Evolutionary conservation across 176 grass and related monocot species (phyloP), one percentile per base, ranked within the genome.

Genomic region (Microstegium vimineum): DNA sequence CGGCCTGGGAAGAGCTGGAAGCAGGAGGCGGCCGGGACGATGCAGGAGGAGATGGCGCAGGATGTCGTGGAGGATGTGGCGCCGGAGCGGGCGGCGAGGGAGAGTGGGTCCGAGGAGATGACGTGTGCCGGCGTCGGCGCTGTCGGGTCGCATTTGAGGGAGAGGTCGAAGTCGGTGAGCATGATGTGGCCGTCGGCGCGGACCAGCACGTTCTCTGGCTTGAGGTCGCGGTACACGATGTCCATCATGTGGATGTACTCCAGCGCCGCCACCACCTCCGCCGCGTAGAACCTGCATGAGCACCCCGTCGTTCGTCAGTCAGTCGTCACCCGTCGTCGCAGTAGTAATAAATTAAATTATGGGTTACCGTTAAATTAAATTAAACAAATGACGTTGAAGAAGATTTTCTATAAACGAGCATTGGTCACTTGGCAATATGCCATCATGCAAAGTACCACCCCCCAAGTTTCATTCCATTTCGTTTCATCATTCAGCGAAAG

Each of bases 131-230:
- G 90, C 22, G 93, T 93, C 2, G 91, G 87, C 1, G 85, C 82
- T 6, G 90, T 87, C 2, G 93, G 87, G 66, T 99, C 97, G 77
- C 91, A 96, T 69, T 96, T 96, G 57, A 99, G 87, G 43, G 97
- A 99, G 42, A 99, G 97, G 85, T 99, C 97, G 49, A 99, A 99
- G 83, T 99, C 97, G 77, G 97, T 96, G 77, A 99, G 93, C 97
- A 96, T 99, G 89, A 99, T 99, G 83, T 99, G 97, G 65, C 97
- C 97, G 77, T 99, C 97, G 65, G 77, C 69, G 65, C 97, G 85
- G 28, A 99, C 97, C 4, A 99, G 90, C 20, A 99, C 89, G 87
- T 99, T 99, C 90, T 99, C 97, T 2, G 97, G 97, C 84, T 99
- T 99, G 5, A 99, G 93, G 83, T 99, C 97, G 0, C 97, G 83